These are phyloP conservation scores for Trichothecium sympodiale DNA, from an alignment of 2,329 filamentous ascomycete genomes.

Conservation along the genomic window DNA sequence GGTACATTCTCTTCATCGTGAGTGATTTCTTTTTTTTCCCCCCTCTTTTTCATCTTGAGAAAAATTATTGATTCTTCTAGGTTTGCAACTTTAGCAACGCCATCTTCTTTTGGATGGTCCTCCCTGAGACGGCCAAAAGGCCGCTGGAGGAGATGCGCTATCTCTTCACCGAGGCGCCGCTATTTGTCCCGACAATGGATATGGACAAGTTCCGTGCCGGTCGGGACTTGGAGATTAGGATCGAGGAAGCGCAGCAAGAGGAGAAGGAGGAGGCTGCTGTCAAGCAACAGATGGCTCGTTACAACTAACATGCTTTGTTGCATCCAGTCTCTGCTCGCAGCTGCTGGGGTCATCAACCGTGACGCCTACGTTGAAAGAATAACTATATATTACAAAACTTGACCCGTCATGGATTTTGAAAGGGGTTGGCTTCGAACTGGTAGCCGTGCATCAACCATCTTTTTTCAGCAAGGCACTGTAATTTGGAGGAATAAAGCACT, in stretches of 20 bases:
- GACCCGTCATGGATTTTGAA: too few species aligned
- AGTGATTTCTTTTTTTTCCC: slow-evolving; percentile 6
- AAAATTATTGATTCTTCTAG: background rate
- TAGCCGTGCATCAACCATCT: too few species aligned
- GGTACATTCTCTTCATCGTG: slow-evolving; percentile 34
- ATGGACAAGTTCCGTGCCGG: slow-evolving; percentile 21
- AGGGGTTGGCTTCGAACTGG: too few species aligned
- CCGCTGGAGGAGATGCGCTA: slow-evolving; percentile 59
- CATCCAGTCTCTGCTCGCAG: too few species aligned
- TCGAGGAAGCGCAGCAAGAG: slow-evolving; percentile 27
- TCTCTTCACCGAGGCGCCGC: slow-evolving; percentile 51
- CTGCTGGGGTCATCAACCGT: too few species aligned
- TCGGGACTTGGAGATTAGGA: slow-evolving; percentile 46
- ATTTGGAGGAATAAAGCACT: too few species aligned
- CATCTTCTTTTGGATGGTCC: slow-evolving; percentile 48
- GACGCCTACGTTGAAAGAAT: too few species aligned
- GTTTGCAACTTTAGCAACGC: slow-evolving; percentile 17
- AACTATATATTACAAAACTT: too few species aligned
- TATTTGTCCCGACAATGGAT: slow-evolving; percentile 48
- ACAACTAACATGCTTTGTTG: too few species aligned
- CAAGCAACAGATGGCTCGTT: too few species aligned
- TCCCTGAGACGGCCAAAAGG: slow-evolving; percentile 54
- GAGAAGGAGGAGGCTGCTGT: background rate
- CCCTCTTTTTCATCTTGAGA: slow-evolving; percentile 28
- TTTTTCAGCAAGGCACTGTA: too few species aligned